Percentiles rank a stretch among this genome's conserved stretches.
These are phyloP conservation scores for Dothideomycetidae sp. DNA, from an alignment of 2,329 filamentous ascomycete species.

Conservation along the genomic window DNA sequence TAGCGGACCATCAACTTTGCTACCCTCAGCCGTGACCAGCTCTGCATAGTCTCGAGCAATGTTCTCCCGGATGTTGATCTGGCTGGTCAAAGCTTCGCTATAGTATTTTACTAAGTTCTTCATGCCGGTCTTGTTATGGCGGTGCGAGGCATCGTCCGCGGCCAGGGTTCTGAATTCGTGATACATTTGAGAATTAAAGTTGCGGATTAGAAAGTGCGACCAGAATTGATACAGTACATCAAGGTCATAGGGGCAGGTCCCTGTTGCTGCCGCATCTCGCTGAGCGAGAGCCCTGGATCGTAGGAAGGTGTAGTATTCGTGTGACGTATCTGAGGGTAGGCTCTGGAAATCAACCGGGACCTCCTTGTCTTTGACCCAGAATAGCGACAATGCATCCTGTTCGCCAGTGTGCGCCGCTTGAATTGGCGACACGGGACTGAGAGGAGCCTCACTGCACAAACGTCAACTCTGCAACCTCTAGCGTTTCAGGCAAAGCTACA, in stretches of 20 bases:
- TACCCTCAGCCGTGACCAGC: conserved; percentile 36
- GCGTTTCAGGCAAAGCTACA: too few species aligned
- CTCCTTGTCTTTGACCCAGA: conserved; percentile 38
- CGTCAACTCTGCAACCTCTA: too few species aligned
- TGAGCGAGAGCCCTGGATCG: conserved; percentile 36
- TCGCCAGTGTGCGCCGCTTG: background rate
- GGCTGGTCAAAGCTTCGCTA: conserved; percentile 40
- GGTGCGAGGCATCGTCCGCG: conserved; percentile 45
- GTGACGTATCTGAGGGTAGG: conserved; percentile 30
- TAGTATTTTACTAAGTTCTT: conserved; percentile 53
- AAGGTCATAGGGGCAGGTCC: conserved; percentile 42
- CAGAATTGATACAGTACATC: conserved; percentile 60
- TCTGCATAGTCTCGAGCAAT: conserved; percentile 43
- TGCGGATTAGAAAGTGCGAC: conserved; percentile 55
- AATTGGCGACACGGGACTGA: background rate
- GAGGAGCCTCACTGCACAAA: background rate
- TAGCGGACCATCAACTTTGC: conserved; percentile 27
- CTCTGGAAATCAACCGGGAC: conserved; percentile 24
- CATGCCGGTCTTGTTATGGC: conserved; percentile 42
- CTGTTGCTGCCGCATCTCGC: conserved; percentile 30
- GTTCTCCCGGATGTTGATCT: conserved; percentile 36
- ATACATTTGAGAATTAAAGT: conserved; percentile 65
- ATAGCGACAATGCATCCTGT: conserved; percentile 21
- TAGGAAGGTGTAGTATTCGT: conserved; percentile 36
- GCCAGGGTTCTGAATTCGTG: conserved; percentile 56